Base-by-base conservation (phyloP, 1,284 basidiomycete species). In the Farysia itapuensis region DNA sequence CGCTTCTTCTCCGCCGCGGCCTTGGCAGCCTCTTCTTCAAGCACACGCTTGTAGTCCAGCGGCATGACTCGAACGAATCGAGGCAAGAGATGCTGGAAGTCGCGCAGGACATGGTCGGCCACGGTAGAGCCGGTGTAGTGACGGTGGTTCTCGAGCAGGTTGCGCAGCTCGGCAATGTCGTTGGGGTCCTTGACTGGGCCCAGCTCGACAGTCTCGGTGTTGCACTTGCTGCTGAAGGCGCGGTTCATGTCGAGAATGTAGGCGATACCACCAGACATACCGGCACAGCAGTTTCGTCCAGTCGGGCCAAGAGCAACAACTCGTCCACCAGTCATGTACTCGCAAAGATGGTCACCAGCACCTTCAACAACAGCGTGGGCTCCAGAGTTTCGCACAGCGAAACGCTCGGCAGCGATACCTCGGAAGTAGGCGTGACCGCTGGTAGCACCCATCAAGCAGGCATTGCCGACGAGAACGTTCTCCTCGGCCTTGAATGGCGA, bases 11-110 rank as follows among this genome's bases (percentile, higher is more conserved):
- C 70, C 30, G 49, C 70, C 20, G 70, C 70, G 8, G 70, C 70
- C 51, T 70, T 70, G 58, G 69, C 69, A 13, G 70, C 70, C 52
- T 73, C 65, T 57, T 72, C 67, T 54, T 73, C 70, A 31, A 73
- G 64, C 12, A 73, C 70, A 18, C 66, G 70, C 64, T 73, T 73
- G 69, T 73, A 73, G 58, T 73, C 70, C 25, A 43, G 29, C 14
- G 70, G 70, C 70, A 73, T 72, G 58, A 73, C 70, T 19, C 68
- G 64, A 19, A 73, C 69, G 48, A 73, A 73, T 42, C 70, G 70
- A 11, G 70, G 70, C 3, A 73, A 43, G 12, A 73, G 51, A 49
- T 73, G 70, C 49, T 70, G 67, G 60, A 73, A 73, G 39, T 73
- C 68, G 49, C 64, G 67, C 16, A 73, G 52, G 14, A 73, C 63